Evolutionary conservation across 2,329 filamentous ascomycete genomes (phyloP).

Genomic region (Colletotrichum lini): DNA sequence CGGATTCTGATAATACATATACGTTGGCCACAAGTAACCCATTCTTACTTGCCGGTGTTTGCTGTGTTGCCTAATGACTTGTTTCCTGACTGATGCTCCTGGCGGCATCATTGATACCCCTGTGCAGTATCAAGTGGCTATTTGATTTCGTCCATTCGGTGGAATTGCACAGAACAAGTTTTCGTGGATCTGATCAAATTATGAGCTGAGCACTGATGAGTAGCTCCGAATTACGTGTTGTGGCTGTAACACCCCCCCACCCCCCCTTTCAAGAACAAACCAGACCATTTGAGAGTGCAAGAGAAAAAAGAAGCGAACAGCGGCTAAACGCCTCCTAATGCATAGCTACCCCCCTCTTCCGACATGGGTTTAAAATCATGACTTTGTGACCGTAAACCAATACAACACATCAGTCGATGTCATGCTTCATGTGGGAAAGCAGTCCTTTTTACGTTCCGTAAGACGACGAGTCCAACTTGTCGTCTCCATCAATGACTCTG

Average conservation of each 20-base stretch:
- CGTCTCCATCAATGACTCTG: constrained; percentile 69
- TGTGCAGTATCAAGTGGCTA: neutral
- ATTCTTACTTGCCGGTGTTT: neutral
- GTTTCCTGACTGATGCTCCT: too few relatives aligned
- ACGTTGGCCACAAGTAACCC: neutral
- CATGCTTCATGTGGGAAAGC: neutral
- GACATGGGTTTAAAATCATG: neutral
- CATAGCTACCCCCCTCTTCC: constrained; percentile 2
- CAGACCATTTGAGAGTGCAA: neutral
- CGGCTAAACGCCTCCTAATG: constrained; percentile 33
- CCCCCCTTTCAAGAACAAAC: neutral
- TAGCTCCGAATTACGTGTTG: constrained; percentile 7
- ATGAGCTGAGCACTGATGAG: neutral
- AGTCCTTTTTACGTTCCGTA: constrained; percentile 53
- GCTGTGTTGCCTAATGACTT: neutral
- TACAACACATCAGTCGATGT: neutral
- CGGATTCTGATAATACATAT: constrained; percentile 5
- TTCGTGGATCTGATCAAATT: neutral
- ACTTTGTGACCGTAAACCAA: neutral
- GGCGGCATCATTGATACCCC: neutral
- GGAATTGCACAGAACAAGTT: neutral
- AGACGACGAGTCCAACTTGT: constrained; percentile 66
- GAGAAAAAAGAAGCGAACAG: neutral
- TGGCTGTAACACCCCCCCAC: constrained; percentile 5
- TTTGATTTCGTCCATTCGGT: neutral